Conservation (phyloP, 2,329 filamentous ascomycete genomes). For the Pyrenochaeta sp. region DNA sequence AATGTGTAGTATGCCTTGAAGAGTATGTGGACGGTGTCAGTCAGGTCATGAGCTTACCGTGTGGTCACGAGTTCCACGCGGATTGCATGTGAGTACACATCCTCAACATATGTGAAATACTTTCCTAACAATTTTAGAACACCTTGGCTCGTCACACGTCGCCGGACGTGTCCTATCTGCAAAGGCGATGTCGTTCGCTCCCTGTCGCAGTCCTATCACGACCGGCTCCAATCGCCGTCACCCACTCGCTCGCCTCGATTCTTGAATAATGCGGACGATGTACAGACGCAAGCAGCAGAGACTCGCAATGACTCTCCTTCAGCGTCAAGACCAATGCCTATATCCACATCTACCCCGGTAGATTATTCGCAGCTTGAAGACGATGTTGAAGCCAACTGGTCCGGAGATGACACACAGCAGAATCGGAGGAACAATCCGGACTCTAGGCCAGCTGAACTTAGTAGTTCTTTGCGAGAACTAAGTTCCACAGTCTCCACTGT, state of each 20-base stretch:
- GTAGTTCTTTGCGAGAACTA: conserved; percentile 40
- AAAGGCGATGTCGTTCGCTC: conserved; percentile 89
- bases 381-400: conserved; percentile 47
- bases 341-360: conserved; percentile 22
- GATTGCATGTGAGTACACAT: conserved; percentile 89
- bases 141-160: conserved; percentile 93
- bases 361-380: conserved; percentile 18
- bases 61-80: conserved; percentile 96
- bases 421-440: conserved; percentile 22
- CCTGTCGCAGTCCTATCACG: conserved; percentile 45
- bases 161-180: conserved; percentile 97
- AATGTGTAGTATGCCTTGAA: conserved; percentile 96
- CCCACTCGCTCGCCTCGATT: conserved; percentile 24
- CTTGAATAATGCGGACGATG: conserved; percentile 52
- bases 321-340: conserved; percentile 59
- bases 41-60: conserved; percentile 94
- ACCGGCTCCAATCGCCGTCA: conserved; percentile 34
- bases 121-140: conserved; percentile 66
- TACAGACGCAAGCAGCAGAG: conserved; percentile 56
- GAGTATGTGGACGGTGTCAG: conserved; percentile 96
- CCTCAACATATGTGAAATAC: neutral
- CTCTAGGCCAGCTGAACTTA: conserved; percentile 21
- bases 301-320: conserved; percentile 59
- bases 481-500: conserved; percentile 45
- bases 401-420: conserved; percentile 55